phyloP scores from a whole-genome alignment of 1,284 basidiomycete genomes.

The Tilletia caries region DNA sequence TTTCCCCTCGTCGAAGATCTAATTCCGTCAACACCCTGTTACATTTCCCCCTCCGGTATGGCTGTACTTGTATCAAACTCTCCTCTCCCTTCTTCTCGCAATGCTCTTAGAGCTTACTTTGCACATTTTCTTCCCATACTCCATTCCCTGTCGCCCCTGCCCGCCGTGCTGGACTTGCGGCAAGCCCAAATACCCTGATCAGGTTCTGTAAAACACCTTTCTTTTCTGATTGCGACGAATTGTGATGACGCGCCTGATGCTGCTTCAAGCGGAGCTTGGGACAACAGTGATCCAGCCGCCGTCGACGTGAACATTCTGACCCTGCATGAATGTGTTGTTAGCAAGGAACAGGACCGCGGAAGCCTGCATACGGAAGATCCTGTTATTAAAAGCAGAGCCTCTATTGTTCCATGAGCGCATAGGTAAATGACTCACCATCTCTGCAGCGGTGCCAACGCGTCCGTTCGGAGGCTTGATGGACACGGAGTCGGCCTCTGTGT shows the following conservation, averaged over 20 bases:
- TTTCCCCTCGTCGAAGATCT: not conserved
- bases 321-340: constrained; percentile 34
- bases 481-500: not conserved
- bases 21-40: not conserved
- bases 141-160: not conserved
- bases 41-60: no score
- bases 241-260: not conserved
- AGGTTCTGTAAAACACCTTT: no score
- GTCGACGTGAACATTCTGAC: constrained; percentile 37
- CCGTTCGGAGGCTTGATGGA: constrained; percentile 16
- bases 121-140: not conserved
- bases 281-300: constrained; percentile 39
- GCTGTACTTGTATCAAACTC: not conserved
- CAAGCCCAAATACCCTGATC: no score
- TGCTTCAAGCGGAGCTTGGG: constrained; percentile 15
- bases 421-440: constrained; percentile 22
- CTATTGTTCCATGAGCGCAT: no score
- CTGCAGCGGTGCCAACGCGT: constrained; percentile 28
- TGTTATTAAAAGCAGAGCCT: no score
- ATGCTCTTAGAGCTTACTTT: not conserved
- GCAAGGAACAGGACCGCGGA: constrained; percentile 34
- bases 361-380: constrained; percentile 14
- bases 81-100: no score
- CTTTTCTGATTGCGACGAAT: no score
- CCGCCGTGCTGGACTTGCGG: no score